phyloP scores from a whole-genome alignment of 2,329 filamentous ascomycete species.

The Sporothrix variecibatus region DNA sequence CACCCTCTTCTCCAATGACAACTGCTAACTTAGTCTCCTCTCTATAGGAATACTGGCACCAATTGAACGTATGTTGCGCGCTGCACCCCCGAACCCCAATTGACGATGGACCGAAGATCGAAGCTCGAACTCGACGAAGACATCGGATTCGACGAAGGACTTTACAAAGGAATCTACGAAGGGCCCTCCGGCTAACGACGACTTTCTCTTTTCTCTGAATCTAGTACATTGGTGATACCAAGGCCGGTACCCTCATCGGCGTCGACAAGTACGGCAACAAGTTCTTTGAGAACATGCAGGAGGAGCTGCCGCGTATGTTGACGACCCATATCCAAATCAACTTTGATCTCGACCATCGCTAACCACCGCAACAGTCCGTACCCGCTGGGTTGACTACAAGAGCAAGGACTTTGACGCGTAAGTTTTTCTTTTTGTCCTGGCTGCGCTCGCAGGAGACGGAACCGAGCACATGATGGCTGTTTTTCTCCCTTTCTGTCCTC shows the following conservation, averaged over 20 bases:
- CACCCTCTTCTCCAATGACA: not conserved
- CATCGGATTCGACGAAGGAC: not conserved
- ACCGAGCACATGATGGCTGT: no score
- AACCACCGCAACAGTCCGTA: constrained; percentile 69
- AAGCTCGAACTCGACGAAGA: constrained; percentile 21
- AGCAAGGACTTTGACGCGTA: constrained; percentile 79
- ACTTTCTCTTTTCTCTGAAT: not conserved
- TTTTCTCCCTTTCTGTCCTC: not conserved
- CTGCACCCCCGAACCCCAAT: not conserved
- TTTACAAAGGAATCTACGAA: not conserved
- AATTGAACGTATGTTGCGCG: constrained; percentile 76
- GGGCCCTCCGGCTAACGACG: not conserved
- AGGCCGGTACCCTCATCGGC: constrained; percentile 83
- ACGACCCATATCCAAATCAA: no score
- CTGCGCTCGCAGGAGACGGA: not conserved
- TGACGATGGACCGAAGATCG: not conserved
- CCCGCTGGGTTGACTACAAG: constrained; percentile 97
- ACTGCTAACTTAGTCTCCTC: constrained; percentile 42
- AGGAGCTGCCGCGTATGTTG: constrained; percentile 87
- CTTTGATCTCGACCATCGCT: not conserved
- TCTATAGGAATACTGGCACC: constrained; percentile 81
- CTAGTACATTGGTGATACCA: constrained; percentile 79
- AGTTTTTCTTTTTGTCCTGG: constrained; percentile 34
- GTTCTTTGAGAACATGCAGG: constrained; percentile 92
- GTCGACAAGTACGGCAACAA: constrained; percentile 94